A percentile compares a stretch with the other conserved stretches of the same genome.
Conservation (phyloP, 495 filamentous ascomycete genomes). For the Xylaria cubensis region DNA sequence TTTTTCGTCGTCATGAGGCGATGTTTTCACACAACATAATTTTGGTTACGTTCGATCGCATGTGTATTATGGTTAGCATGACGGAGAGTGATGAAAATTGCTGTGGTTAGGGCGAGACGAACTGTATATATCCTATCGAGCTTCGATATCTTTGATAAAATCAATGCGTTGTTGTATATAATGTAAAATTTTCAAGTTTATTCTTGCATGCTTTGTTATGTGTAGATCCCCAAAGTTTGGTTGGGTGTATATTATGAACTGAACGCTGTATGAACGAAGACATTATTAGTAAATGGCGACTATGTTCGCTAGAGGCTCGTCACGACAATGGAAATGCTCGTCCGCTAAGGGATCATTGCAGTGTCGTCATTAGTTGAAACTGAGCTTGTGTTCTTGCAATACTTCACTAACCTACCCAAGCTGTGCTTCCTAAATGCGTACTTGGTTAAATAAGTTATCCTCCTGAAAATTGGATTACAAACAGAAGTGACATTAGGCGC, state of each 20-base stretch:
- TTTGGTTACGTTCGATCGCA: background rate
- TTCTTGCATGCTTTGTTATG: background rate
- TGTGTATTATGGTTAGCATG: background rate
- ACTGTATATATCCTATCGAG: background rate
- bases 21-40: conserved; percentile 10
- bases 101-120: background rate
- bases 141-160: background rate
- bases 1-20: background rate
- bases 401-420: background rate
- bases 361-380: background rate
- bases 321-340: background rate
- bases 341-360: background rate
- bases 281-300: background rate
- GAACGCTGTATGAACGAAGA: background rate
- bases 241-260: background rate
- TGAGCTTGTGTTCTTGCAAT: background rate
- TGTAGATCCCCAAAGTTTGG: background rate
- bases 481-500: background rate
- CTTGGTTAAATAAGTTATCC: background rate
- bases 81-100: background rate
- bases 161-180: background rate
- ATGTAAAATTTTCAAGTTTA: background rate
- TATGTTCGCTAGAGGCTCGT: background rate
- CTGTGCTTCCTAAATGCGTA: too few species aligned
- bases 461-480: background rate